phyloP scores from a whole-genome alignment of 75 land plant species.

The Sequoiadendron giganteum region DNA sequence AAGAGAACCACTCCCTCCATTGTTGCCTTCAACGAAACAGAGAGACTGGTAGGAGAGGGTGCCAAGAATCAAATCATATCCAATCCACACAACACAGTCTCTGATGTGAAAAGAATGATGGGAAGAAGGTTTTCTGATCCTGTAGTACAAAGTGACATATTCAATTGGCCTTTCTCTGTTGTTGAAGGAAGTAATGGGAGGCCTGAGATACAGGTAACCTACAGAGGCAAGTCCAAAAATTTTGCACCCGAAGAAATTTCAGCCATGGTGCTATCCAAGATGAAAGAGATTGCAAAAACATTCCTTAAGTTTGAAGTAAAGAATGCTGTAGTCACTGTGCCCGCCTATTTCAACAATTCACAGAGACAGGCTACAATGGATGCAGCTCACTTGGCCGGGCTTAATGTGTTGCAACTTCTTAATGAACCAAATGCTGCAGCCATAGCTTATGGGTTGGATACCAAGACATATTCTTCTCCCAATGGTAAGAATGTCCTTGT shows the following conservation, averaged over 20 bases:
- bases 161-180: no score
- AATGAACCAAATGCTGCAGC: conserved; percentile 47
- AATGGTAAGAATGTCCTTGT: conserved; percentile 32
- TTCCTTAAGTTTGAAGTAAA: conserved; percentile 25
- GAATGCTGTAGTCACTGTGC: conserved; percentile 36
- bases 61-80: no score
- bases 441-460: conserved; percentile 37
- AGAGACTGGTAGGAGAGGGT: no score
- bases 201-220: no score
- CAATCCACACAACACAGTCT: no score
- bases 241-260: conserved; percentile 11
- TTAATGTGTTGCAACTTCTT: conserved; percentile 37
- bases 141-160: no score
- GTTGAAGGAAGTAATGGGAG: no score
- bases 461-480: conserved; percentile 19
- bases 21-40: no score
- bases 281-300: conserved; percentile 34
- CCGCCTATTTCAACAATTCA: conserved; percentile 35
- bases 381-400: conserved; percentile 27
- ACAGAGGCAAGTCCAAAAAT: conserved; percentile 2
- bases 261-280: conserved; percentile 29
- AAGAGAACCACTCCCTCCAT: no score
- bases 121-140: conserved; percentile 6
- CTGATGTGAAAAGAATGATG: no score
- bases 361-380: conserved; percentile 42